Base-by-base conservation (phyloP, 2,329 filamentous ascomycete genomes). In the Helotiales sp. region DNA sequence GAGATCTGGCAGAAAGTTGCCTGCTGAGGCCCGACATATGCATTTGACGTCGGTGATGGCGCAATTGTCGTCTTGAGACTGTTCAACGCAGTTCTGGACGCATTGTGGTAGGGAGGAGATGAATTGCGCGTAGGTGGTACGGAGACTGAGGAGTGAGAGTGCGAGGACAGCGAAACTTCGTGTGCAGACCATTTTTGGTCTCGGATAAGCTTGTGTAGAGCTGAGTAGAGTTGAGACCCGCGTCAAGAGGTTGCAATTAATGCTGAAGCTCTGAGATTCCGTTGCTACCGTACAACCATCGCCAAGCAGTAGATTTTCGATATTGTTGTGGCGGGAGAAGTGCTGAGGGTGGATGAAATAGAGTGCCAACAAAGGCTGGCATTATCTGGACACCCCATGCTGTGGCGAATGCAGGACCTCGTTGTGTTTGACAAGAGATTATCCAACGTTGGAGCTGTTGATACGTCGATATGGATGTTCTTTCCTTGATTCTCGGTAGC, bases 1-100 rank as follows among this genome's bases (percentile, higher is more conserved):
- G 29, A 74, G 70, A 36, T 72, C 69, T 15, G 72, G 68, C 5
- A 78, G 70, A 53, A 77, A 72, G 31, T 66, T 67, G 1, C 63
- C 68, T 24, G 57, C 58, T 5, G 72, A 71, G 19, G 67, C 67
- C 55, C 66, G 66, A 68, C 76, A 78, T 52, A 77, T 65, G 64
- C 75, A 77, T 48, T 66, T 66, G 12, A 69, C 61, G 55, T 73
- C 67, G 51, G 61, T 63, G 8, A 67, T 57, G 12, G 63, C 50
- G 61, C 74, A 76, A 9, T 70, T 71, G 15, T 70, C 66, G 50
- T 70, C 67, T 22, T 51, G 29, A 6, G 63, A 63, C n/a, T 61
- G 38, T 2, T 67, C 57, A 56, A 76, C 65, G 62, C 75, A 77
- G 52, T 67, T 67, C 57, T 65, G 58, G 33, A 76, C 68, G 67